Percentiles rank a stretch among this genome's conserved stretches.
Evolutionary conservation across 495 filamentous ascomycete genomes (phyloP).

Genomic region (Antarctomyces pellizariae): DNA sequence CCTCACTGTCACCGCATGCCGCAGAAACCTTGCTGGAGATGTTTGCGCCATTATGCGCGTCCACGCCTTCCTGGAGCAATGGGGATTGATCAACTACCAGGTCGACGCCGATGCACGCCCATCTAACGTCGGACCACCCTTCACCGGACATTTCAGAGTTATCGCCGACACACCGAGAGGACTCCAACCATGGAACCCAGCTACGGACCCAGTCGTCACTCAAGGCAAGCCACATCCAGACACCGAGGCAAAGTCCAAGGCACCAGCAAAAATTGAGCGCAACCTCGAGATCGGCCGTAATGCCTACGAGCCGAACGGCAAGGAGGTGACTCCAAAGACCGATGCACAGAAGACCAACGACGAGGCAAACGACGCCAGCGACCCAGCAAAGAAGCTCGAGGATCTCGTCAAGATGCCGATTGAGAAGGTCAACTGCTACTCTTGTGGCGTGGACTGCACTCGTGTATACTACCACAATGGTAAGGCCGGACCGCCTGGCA

Average conservation of each 20-base stretch:
- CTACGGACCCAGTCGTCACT: conserved; percentile 47
- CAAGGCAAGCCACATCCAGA: conserved; percentile 45
- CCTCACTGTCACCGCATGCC: conserved; percentile 89
- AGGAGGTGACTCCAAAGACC: conserved; percentile 40
- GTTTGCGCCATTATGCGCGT: conserved; percentile 98
- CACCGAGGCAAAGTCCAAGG: conserved; percentile 56
- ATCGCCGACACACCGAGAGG: conserved; percentile 88
- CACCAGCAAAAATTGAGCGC: conserved; percentile 47
- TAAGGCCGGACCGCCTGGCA: conserved; percentile 22
- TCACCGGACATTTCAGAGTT: conserved; percentile 90
- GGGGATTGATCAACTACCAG: conserved; percentile 97
- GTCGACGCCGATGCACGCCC: conserved; percentile 88
- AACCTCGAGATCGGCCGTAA: conserved; percentile 84
- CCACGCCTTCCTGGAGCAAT: conserved; percentile 95
- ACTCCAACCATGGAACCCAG: conserved; percentile 82
- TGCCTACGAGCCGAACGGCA: conserved; percentile 82
- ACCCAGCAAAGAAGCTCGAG: conserved; percentile 33
- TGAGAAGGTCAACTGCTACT: conserved; percentile 51
- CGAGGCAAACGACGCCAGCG: conserved; percentile 36
- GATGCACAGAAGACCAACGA: conserved; percentile 30
- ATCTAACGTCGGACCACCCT: conserved; percentile 86
- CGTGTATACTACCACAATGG: conserved; percentile 72
- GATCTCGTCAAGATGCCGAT: conserved; percentile 30
- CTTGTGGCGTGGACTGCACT: conserved; percentile 84
- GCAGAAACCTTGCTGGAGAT: conserved; percentile 86